Percentiles rank a stretch among this genome's conserved stretches.
Conservation (phyloP, 805 yeast species). For the Zygoascus flipseniorum region DNA sequence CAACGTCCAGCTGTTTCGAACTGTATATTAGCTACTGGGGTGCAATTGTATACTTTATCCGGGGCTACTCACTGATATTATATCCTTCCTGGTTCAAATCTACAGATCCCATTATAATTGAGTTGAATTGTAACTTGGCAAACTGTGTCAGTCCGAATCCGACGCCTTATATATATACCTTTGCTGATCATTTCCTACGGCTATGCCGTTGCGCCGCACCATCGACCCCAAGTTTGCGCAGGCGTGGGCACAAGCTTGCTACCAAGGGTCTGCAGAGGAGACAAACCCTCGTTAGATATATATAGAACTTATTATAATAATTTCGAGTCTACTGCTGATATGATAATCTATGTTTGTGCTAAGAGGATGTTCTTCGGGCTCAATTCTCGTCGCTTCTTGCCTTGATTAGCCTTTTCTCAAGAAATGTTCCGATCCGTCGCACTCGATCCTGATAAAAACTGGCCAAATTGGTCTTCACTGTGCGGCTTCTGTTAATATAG, state of each 20-base stretch:
- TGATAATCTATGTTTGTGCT: no score
- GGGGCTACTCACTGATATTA: slow-evolving; percentile 13
- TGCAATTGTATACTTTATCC: neutral
- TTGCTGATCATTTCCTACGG: no score
- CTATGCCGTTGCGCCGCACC: no score
- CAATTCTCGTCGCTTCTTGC: neutral
- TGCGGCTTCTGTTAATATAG: neutral
- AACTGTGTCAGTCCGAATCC: no score
- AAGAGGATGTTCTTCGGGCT: neutral
- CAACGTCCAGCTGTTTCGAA: slow-evolving; percentile 14
- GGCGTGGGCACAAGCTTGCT: no score
- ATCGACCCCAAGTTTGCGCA: no score
- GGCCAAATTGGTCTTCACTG: neutral
- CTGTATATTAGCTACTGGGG: neutral
- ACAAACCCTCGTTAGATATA: no score
- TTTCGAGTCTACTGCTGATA: no score
- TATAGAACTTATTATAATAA: no score
- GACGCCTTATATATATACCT: no score
- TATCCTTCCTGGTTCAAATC: slow-evolving; percentile 24
- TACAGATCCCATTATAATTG: neutral
- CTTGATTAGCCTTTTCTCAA: neutral
- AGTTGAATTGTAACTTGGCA: no score
- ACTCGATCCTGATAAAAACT: neutral
- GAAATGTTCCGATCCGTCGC: neutral
- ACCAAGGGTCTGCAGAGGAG: no score